phyloP scores from a whole-genome alignment of 2,329 filamentous ascomycete species.

The Cryphonectria naterciae region DNA sequence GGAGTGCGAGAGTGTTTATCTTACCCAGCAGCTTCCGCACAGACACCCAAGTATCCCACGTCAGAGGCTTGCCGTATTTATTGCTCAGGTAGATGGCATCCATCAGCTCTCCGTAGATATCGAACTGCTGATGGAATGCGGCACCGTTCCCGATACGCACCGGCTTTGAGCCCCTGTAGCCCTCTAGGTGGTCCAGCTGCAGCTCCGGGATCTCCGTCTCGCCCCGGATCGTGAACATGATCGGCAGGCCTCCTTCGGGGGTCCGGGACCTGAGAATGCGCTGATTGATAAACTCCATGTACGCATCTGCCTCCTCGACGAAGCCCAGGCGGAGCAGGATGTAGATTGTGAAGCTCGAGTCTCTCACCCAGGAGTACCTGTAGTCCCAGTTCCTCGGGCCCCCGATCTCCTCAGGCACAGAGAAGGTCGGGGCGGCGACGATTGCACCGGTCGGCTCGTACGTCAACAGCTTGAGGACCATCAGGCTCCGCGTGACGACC shows the following conservation, averaged over 20 bases:
- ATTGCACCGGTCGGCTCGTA: slow-evolving; percentile 81
- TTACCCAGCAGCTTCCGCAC: slow-evolving; percentile 67
- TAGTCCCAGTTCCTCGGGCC: slow-evolving; percentile 71
- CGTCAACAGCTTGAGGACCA: slow-evolving; percentile 77
- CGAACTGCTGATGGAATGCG: slow-evolving; percentile 75
- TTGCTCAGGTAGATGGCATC: slow-evolving; percentile 79
- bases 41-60: slow-evolving; percentile 76
- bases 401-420: slow-evolving; percentile 74
- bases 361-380: slow-evolving; percentile 77
- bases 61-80: slow-evolving; percentile 76
- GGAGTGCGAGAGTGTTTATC: slow-evolving; percentile 20
- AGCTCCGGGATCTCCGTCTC: slow-evolving; percentile 74
- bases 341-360: slow-evolving; percentile 78
- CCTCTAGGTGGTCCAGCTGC: slow-evolving; percentile 71
- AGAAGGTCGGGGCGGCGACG: slow-evolving; percentile 76
- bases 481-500: slow-evolving; percentile 70
- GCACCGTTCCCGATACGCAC: slow-evolving; percentile 80
- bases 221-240: slow-evolving; percentile 81
- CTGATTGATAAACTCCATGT: slow-evolving; percentile 78
- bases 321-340: slow-evolving; percentile 78
- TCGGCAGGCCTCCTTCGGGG: slow-evolving; percentile 67
- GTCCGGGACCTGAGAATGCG: slow-evolving; percentile 66
- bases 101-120: slow-evolving; percentile 80
- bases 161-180: slow-evolving; percentile 71
- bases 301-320: slow-evolving; percentile 74